Percentiles rank a stretch among this genome's conserved stretches.
Evolutionary conservation across 352 stramenopile species (phyloP).

Genomic region (Blastocystis sp.): DNA sequence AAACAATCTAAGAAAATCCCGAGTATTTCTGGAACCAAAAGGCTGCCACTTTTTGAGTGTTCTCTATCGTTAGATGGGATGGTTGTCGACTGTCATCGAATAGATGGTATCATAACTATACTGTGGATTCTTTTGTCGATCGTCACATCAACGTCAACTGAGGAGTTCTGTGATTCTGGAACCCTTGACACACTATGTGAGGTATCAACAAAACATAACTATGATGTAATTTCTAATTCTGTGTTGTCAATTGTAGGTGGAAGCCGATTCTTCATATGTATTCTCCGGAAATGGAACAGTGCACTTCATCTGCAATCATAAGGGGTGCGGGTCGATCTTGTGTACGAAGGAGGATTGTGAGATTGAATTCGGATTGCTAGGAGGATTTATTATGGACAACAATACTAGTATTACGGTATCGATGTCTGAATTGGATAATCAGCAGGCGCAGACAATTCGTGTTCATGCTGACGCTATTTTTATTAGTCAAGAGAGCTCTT

Average conservation of each 20-base stretch:
- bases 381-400: slow-evolving; percentile 5
- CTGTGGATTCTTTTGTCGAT: neutral
- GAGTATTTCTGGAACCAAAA: no score
- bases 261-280: neutral
- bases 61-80: no score
- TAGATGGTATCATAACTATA: no score
- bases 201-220: slow-evolving; percentile 6
- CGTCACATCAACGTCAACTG: neutral
- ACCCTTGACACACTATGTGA: slow-evolving; percentile 2
- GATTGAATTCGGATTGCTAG: neutral
- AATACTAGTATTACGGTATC: neutral
- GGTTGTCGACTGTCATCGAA: no score
- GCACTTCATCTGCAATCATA: neutral
- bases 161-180: slow-evolving; percentile 14
- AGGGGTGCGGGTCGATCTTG: slow-evolving; percentile 4
- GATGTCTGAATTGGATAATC: neutral
- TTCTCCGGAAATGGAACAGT: slow-evolving; percentile 1
- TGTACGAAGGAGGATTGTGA: neutral
- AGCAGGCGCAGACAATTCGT: neutral
- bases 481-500: neutral
- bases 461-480: neutral
- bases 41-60: no score
- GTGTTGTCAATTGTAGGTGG: neutral
- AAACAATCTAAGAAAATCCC: no score
- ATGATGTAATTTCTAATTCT: neutral